Base-by-base conservation (phyloP, 192 early-diverging fungal genomes). In the Podila horticola region DNA sequence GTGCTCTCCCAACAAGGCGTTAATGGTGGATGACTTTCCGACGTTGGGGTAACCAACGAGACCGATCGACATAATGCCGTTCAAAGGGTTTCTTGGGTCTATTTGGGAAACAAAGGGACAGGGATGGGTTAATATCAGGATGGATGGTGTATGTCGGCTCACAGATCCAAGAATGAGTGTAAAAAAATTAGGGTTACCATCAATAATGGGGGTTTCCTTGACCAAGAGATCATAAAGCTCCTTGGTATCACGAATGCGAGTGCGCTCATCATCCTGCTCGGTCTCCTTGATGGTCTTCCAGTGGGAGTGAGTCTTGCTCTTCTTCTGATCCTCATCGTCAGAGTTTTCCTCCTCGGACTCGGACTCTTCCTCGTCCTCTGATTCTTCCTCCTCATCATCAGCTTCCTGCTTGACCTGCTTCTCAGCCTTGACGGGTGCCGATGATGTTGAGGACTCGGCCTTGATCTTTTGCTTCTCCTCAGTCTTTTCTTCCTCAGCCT, bases 31-130 rank as follows among this genome's bases (percentile, higher is more conserved):
- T 30, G 95, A 97, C 86, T 99, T 99, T 84, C 98, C 98, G 58
- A 99, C 98, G 87, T 99, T 99, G 62, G 98, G 98, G 84, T 99
- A 99, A 36, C 98, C 98, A 58, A 99, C 96, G 63, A 99, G 88
- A 72, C 98, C 98, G 79, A 99, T 97, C 41, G 91, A 94, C 63
- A 93, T 81, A 67, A 81, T 81, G 29, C 84, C 81, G 91, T 93
- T 72, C 75, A 67, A 69, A 36, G 75, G 50, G 65, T 74, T 62
- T 64, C 84, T 64, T 60, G 77, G 73, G 38, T 82, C 84, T 83
- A 72, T 22, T 26, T 17, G 22, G 20, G 52, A 55, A 2, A 20
- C 1, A 45, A 45, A 45, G 41, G 4, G 41, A 57, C 2, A 38
- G 33, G 33, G n/a, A 64, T 33, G 55, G 57, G 30, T 26, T 62